These are phyloP conservation scores for Geotrichum carabidarum DNA, from an alignment of 1,139 yeast species.

Conservation along the genomic window DNA sequence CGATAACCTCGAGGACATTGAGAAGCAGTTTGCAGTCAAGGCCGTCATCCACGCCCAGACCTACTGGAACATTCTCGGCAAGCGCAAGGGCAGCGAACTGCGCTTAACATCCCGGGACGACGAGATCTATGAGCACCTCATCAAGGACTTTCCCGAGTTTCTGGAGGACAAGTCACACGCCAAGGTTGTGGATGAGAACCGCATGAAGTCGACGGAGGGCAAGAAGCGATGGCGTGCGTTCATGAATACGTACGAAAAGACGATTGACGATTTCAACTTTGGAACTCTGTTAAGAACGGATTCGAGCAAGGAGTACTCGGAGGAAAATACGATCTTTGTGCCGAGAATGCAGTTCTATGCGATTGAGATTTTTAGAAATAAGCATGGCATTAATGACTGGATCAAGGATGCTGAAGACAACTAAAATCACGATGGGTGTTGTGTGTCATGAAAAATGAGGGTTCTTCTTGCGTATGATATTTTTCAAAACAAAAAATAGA, in stretches of 20 bases:
- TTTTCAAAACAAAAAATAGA: too few species aligned
- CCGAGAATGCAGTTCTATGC: constrained; percentile 94
- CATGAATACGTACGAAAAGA: constrained; percentile 73
- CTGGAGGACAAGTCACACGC: constrained; percentile 51
- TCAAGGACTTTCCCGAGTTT: constrained; percentile 82
- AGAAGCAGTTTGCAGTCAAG: constrained; percentile 94
- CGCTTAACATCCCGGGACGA: constrained; percentile 75
- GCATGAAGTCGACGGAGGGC: constrained; percentile 72
- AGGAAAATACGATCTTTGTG: constrained; percentile 80
- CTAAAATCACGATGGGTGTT: not conserved
- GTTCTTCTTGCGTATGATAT: too few species aligned
- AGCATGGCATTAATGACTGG: constrained; percentile 91
- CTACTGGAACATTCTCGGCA: constrained; percentile 76
- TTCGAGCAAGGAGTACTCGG: constrained; percentile 67
- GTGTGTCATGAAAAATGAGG: not conserved
- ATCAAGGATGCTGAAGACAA: constrained; percentile 36
- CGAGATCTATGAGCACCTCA: constrained; percentile 65
- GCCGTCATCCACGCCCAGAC: constrained; percentile 95
- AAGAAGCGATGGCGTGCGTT: constrained; percentile 89
- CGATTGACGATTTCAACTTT: constrained; percentile 79
- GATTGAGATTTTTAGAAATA: constrained; percentile 89
- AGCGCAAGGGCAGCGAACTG: constrained; percentile 71
- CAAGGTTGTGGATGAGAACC: constrained; percentile 62
- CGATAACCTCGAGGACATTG: constrained; percentile 67
- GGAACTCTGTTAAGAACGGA: constrained; percentile 84